These are phyloP conservation scores for Exophiala sp. DNA, from an alignment of 2,329 filamentous ascomycete species.

Conservation along the genomic window DNA sequence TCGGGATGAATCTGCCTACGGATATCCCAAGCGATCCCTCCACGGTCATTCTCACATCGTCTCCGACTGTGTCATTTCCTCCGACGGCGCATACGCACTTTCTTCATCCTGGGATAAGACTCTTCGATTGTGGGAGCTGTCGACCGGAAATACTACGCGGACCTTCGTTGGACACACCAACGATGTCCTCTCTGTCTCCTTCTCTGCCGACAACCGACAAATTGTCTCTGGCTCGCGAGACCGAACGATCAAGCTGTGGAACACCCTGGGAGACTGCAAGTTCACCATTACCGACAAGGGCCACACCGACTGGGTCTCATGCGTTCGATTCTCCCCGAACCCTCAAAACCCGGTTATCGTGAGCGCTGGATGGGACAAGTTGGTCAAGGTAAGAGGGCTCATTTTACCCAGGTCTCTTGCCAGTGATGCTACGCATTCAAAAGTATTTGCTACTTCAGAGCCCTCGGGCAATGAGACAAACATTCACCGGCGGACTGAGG, in stretches of 20 bases:
- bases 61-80: slow-evolving; percentile 99
- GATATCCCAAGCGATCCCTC: slow-evolving; percentile 97
- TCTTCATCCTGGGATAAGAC: slow-evolving; percentile 99
- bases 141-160: slow-evolving; percentile 92
- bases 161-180: slow-evolving; percentile 99
- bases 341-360: slow-evolving; percentile 99
- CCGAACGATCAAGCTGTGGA: slow-evolving; percentile 99
- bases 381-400: slow-evolving; percentile 82
- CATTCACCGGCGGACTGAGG: slow-evolving; percentile 82
- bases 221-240: slow-evolving; percentile 98
- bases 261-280: slow-evolving; percentile 99
- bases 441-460: slow-evolving; percentile 99
- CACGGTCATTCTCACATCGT: slow-evolving; percentile 99
- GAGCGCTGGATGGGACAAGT: slow-evolving; percentile 98
- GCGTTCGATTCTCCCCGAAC: slow-evolving; percentile 99
- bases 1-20: slow-evolving; percentile 95
- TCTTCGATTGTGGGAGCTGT: slow-evolving; percentile 97
- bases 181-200: slow-evolving; percentile 98
- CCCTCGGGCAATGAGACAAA: slow-evolving; percentile 91
- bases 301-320: slow-evolving; percentile 99
- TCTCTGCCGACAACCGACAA: slow-evolving; percentile 99
- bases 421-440: slow-evolving; percentile 77
- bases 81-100: slow-evolving; percentile 97
- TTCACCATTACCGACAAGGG: slow-evolving; percentile 99
- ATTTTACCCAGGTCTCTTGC: slow-evolving; percentile 30